These are phyloP conservation scores for Phialocephala sp. DNA, from an alignment of 2,329 filamentous ascomycete species.

Conservation along the genomic window DNA sequence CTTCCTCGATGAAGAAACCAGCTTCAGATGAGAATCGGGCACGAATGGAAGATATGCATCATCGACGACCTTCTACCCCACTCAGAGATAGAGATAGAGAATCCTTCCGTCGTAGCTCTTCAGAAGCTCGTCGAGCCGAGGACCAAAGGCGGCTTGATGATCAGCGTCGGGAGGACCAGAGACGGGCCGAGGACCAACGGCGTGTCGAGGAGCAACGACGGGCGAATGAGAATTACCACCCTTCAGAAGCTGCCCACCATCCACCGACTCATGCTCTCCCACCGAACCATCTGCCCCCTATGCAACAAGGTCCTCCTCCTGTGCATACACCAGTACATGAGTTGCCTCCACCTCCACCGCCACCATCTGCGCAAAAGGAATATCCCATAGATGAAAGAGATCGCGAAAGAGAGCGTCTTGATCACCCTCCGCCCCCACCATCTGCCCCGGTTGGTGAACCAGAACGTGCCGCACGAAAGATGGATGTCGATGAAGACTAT, in stretches of 20 bases:
- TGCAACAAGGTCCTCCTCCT: slow-evolving; percentile 63
- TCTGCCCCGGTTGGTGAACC: slow-evolving; percentile 71
- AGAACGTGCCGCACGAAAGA: slow-evolving; percentile 83
- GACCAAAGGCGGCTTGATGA: slow-evolving; percentile 73
- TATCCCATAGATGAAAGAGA: slow-evolving; percentile 60
- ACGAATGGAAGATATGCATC: slow-evolving; percentile 82
- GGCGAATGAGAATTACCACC: slow-evolving; percentile 81
- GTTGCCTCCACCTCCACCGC: slow-evolving; percentile 50
- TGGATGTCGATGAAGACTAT: slow-evolving; percentile 98
- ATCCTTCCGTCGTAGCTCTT: slow-evolving; percentile 77
- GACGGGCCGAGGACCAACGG: slow-evolving; percentile 60
- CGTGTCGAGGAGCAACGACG: slow-evolving; percentile 68
- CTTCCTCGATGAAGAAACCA: slow-evolving; percentile 74
- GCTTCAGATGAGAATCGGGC: slow-evolving; percentile 87
- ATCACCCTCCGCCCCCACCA: slow-evolving; percentile 46
- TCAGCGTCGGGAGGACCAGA: slow-evolving; percentile 46
- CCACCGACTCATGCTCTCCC: slow-evolving; percentile 67
- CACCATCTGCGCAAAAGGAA: slow-evolving; percentile 58
- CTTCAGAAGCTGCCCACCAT: slow-evolving; percentile 91
- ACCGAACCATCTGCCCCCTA: slow-evolving; percentile 62
- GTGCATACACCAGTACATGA: slow-evolving; percentile 53
- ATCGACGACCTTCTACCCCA: slow-evolving; percentile 79
- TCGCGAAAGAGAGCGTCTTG: slow-evolving; percentile 46
- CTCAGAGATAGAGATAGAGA: slow-evolving; percentile 63
- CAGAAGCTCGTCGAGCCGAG: slow-evolving; percentile 67